Evolutionary conservation across 2,329 filamentous ascomycete species (phyloP), one percentile per base, ranked within the genome.

Genomic region (Nemania bipapillata): DNA sequence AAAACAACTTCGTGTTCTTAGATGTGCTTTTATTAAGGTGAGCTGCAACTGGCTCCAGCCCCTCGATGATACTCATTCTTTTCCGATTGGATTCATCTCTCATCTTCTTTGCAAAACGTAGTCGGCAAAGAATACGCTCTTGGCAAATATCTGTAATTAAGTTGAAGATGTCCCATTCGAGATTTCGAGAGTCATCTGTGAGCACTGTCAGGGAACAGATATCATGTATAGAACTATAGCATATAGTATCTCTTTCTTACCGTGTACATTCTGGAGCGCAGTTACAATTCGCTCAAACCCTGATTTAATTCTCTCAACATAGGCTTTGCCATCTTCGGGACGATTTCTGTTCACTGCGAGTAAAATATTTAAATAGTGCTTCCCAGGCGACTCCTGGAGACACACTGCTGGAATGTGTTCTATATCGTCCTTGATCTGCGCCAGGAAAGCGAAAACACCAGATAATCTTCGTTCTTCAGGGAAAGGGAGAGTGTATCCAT

Each of bases 331-430:
- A 28, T 30, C 49, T 7, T 15, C 30, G 2, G 20, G 20, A 4
- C 1, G 26, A 17, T n/a, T 42, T 61, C 76, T 78, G 28, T 81
- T 81, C 22, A 81, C 68, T 5, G 79, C 78, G 6, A 80, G 45
- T 1, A 80, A 49, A 15, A 79, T 73, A 6, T 76, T 75, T 17
- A 80, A 53, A 15, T 28, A 52, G 12, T 32, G 26, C 2, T 67
- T 42, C 22, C 61, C 28, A 4, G 53, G 35, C 9, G 63, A 60
- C 62, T 81, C 76, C 15, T 76, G 70, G 20, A 81, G 40, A 28
- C 77, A 80, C 17, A 80, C 68, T 7, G 79, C 80, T 17, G 79
- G 78, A 15, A 81, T 79, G 50, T 77, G 68, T n/a, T 79, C 69
- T 4, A 52, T 42, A 20, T 77, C 70, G 56, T 80, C 72, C 37